Conservation (phyloP, 2,329 filamentous ascomycete species). For the Hortaea werneckii region DNA sequence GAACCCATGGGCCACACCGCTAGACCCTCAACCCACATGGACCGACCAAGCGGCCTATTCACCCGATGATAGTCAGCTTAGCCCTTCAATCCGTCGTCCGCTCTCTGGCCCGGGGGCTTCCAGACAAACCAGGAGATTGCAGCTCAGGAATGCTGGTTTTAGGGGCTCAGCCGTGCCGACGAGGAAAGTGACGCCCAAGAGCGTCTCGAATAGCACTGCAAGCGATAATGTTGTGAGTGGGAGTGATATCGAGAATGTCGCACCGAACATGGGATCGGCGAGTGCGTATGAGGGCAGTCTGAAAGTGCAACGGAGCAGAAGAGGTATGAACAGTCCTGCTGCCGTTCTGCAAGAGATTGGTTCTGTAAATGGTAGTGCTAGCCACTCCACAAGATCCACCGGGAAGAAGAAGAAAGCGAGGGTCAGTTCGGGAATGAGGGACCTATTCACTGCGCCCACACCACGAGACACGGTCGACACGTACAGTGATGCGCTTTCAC, state of each 20-base stretch:
- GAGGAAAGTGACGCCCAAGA: conserved; percentile 24
- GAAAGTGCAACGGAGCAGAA: conserved; percentile 10
- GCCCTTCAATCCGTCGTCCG: background rate
- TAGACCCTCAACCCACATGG: no score
- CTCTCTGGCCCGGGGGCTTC: conserved; percentile 14
- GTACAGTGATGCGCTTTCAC: conserved; percentile 3
- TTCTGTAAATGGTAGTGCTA: conserved; percentile 9
- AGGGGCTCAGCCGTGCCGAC: conserved; percentile 19
- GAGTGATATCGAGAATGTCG: conserved; percentile 8
- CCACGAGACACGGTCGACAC: conserved; percentile 7
- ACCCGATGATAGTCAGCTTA: no score
- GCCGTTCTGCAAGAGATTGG: conserved; percentile 23
- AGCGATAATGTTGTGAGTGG: conserved; percentile 2
- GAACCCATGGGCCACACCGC: no score
- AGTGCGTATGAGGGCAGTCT: conserved; percentile 3
- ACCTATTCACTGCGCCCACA: conserved; percentile 7
- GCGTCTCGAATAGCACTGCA: conserved; percentile 12
- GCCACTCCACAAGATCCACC: background rate
- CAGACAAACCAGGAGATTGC: conserved; percentile 20
- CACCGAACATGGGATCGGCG: conserved; percentile 7
- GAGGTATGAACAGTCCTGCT: no score
- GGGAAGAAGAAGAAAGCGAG: conserved; percentile 6
- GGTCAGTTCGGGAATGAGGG: conserved; percentile 7
- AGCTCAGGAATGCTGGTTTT: conserved; percentile 27
- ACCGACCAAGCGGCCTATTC: no score